A percentile compares a stretch with the other conserved stretches of the same genome.
Conservation (phyloP, 352 stramenopile species). For the Phytophthora lateralis region DNA sequence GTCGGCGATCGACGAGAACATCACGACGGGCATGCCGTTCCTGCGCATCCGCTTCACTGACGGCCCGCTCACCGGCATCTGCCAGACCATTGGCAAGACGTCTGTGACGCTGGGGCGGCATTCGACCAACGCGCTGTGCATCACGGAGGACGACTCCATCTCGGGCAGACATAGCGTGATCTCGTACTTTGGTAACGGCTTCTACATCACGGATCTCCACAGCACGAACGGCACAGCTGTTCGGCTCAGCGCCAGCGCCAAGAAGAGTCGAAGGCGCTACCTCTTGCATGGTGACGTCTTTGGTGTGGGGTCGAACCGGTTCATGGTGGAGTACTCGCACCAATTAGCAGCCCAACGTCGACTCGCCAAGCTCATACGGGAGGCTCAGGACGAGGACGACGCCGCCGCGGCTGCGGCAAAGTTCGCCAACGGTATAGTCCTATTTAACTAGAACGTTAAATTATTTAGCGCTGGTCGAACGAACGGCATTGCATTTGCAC, state of each 20-base stretch:
- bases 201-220: constrained; percentile 85
- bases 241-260: constrained; percentile 65
- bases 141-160: constrained; percentile 84
- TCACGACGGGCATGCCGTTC: constrained; percentile 71
- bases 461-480: constrained; percentile 23
- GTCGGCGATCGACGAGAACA: constrained; percentile 71
- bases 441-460: constrained; percentile 28
- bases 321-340: constrained; percentile 83
- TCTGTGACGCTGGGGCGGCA: constrained; percentile 74
- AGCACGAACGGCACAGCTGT: constrained; percentile 86
- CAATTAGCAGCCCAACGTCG: constrained; percentile 48
- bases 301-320: constrained; percentile 82
- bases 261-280: constrained; percentile 62
- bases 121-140: constrained; percentile 81
- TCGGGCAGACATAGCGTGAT: constrained; percentile 77
- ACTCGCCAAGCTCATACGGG: constrained; percentile 31
- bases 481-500: neutral
- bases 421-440: constrained; percentile 10
- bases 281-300: constrained; percentile 84
- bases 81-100: constrained; percentile 78
- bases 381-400: constrained; percentile 27
- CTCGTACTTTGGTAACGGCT: constrained; percentile 74
- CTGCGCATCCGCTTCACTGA: constrained; percentile 81
- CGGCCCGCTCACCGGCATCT: constrained; percentile 66
- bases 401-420: constrained; percentile 15